These are phyloP conservation scores for Sporothrix schenckii DNA, from an alignment of 2,329 filamentous ascomycete species.

Conservation along the genomic window DNA sequence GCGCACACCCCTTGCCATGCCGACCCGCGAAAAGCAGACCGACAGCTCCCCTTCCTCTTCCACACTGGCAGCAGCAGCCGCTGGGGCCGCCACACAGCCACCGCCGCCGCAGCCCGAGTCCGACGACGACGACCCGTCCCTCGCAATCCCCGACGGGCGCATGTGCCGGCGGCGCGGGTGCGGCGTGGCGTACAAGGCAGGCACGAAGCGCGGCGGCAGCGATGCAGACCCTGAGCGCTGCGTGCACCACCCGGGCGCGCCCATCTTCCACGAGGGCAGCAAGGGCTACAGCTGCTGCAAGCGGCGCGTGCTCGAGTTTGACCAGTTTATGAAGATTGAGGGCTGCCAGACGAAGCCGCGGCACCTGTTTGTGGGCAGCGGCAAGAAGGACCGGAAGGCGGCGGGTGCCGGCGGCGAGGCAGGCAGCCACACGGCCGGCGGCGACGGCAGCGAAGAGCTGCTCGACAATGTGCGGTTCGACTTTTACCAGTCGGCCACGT, in stretches of 20 bases:
- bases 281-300: conserved; percentile 99
- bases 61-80: background rate
- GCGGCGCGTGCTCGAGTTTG: conserved; percentile 90
- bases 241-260: conserved; percentile 82
- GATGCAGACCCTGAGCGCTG: conserved; percentile 72
- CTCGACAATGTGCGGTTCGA: conserved; percentile 79
- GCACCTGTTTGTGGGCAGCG: conserved; percentile 84
- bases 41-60: background rate
- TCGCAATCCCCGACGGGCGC: conserved; percentile 72
- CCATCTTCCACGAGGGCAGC: conserved; percentile 96
- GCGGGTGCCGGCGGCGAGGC: conserved; percentile 30
- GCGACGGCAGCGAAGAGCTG: conserved; percentile 59
- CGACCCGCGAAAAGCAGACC: conserved; percentile 43
- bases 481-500: conserved; percentile 88
- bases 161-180: conserved; percentile 80
- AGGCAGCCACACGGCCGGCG: conserved; percentile 34
- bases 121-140: conserved; percentile 80
- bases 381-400: conserved; percentile 58
- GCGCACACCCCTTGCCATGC: conserved; percentile 49
- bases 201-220: conserved; percentile 45
- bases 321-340: conserved; percentile 94
- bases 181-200: conserved; percentile 65
- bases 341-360: conserved; percentile 81
- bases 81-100: conserved; percentile 46
- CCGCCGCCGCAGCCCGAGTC: conserved; percentile 69